Conservation (phyloP, 1,139 yeast species). For the Nakaseomyces kungkrabaensis region DNA sequence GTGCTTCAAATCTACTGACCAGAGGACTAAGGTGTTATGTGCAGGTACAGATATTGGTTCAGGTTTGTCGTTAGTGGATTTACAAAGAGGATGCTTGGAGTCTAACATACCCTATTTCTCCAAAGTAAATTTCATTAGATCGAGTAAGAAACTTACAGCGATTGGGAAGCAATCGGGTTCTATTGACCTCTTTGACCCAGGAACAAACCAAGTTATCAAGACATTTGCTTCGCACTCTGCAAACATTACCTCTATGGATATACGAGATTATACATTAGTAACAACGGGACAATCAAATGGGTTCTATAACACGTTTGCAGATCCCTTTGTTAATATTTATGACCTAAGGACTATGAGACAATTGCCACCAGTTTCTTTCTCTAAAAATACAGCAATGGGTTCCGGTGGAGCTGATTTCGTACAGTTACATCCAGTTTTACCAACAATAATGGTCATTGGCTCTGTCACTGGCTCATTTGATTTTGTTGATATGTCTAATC, state of each 20-base stretch:
- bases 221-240: conserved; percentile 68
- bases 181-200: conserved; percentile 70
- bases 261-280: conserved; percentile 64
- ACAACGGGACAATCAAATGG: conserved; percentile 75
- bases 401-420: conserved; percentile 86
- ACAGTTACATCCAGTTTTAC: conserved; percentile 75
- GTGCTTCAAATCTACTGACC: conserved; percentile 24
- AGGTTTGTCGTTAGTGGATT: conserved; percentile 48
- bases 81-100: conserved; percentile 37
- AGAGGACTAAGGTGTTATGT: conserved; percentile 31
- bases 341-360: conserved; percentile 70
- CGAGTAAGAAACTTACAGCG: conserved; percentile 40
- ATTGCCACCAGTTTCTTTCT: conserved; percentile 70
- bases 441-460: conserved; percentile 67
- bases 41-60: conserved; percentile 35
- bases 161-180: conserved; percentile 62
- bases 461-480: conserved; percentile 77
- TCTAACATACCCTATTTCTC: conserved; percentile 34
- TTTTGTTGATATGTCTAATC: conserved; percentile 74
- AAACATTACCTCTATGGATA: conserved; percentile 65
- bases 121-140: conserved; percentile 34
- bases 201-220: conserved; percentile 43
- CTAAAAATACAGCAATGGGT: conserved; percentile 26
- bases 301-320: conserved; percentile 44
- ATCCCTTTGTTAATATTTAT: conserved; percentile 75